Evolutionary conservation across 1,139 yeast genomes (phyloP).

Genomic region (Geotrichum bryndzae): DNA sequence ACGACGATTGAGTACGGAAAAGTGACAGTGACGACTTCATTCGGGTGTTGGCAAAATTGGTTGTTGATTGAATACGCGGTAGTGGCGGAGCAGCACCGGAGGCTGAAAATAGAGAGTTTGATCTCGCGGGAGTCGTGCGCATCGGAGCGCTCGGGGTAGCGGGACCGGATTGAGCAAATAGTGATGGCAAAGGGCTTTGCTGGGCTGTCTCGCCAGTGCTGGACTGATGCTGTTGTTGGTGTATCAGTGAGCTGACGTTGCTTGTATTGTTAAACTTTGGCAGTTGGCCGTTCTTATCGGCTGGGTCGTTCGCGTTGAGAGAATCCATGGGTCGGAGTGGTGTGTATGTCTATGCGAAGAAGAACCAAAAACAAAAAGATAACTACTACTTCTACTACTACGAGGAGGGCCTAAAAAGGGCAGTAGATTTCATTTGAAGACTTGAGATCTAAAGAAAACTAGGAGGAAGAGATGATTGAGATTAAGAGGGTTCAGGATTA

Average conservation of each 20-base stretch:
- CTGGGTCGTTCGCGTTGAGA: not conserved
- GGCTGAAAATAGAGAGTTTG: not conserved
- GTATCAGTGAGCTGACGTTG: not conserved
- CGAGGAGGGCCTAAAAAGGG: not conserved
- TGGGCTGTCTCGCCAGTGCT: not conserved
- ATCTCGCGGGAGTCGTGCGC: not conserved
- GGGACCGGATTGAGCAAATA: not conserved
- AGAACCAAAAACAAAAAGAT: no score
- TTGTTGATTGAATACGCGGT: not conserved
- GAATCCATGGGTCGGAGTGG: not conserved
- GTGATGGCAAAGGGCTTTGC: not conserved
- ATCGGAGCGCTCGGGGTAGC: not conserved
- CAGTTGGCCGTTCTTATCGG: not conserved
- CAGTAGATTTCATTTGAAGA: not conserved
- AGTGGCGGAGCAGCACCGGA: not conserved
- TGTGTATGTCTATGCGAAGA: not conserved
- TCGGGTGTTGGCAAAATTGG: not conserved
- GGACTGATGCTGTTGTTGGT: not conserved
- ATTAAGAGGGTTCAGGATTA: not conserved
- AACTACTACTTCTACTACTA: not conserved
- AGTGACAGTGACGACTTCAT: constrained; percentile 1
- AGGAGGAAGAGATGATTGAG: not conserved
- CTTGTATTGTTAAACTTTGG: not conserved
- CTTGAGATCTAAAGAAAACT: not conserved
- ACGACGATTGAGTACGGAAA: constrained; percentile 13